These are phyloP conservation scores for Hyparrhenia diplandra DNA, from an alignment of 176 grass and related monocot species.

Conservation along the genomic window DNA sequence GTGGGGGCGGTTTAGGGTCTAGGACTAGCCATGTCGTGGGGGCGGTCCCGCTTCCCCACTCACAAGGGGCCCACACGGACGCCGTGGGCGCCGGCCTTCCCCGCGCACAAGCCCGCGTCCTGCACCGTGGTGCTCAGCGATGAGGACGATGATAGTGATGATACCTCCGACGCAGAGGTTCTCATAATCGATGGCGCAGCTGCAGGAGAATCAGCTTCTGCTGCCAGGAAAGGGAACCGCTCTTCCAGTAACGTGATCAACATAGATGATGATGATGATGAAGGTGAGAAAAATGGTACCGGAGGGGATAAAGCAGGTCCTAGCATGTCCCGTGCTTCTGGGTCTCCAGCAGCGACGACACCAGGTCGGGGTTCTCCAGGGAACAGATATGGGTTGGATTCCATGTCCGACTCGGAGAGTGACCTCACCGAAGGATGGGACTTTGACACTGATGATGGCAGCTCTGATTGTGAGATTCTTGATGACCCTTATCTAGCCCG, in stretches of 20 bases:
- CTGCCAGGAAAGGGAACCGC: slow-evolving; percentile 24
- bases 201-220: slow-evolving; percentile 11
- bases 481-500: slow-evolving; percentile 53
- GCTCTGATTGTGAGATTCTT: slow-evolving; percentile 83
- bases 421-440: slow-evolving; percentile 27
- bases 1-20: neutral
- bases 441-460: slow-evolving; percentile 7
- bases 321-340: neutral
- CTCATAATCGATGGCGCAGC: slow-evolving; percentile 29
- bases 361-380: slow-evolving; percentile 23
- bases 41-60: neutral
- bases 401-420: slow-evolving; percentile 36
- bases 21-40: slow-evolving; percentile 28
- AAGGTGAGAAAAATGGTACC: neutral
- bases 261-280: slow-evolving; percentile 73
- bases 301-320: slow-evolving; percentile 15
- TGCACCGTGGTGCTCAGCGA: slow-evolving; percentile 30
- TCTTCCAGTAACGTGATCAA: slow-evolving; percentile 57
- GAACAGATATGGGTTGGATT: slow-evolving; percentile 56
- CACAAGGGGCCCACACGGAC: neutral
- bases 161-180: slow-evolving; percentile 24
- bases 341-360: neutral
- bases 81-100: neutral
- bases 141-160: neutral
- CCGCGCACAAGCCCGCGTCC: slow-evolving; percentile 5